phyloP scores from a whole-genome alignment of 805 yeast species.

The Babjeviella inositovora region DNA sequence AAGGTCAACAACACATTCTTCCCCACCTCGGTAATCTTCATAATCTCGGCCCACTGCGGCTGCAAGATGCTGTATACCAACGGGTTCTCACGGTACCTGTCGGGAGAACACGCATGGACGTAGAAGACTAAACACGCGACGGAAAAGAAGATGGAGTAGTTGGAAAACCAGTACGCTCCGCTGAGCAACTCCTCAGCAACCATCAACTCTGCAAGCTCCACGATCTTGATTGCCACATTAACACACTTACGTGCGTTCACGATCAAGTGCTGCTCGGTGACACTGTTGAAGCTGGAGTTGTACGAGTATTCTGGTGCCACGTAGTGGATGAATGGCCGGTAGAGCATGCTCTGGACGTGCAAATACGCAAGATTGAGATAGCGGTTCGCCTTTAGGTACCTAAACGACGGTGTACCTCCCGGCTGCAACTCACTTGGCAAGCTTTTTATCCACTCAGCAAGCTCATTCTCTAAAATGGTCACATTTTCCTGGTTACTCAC shows the following conservation, averaged over 20 bases:
- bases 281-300: conserved; percentile 5
- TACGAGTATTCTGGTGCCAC: conserved; percentile 35
- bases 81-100: conserved; percentile 6
- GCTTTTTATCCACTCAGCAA: conserved; percentile 55
- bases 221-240: conserved; percentile 69
- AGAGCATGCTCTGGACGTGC: conserved; percentile 67
- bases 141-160: conserved; percentile 77
- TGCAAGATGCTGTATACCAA: conserved; percentile 12
- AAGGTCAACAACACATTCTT: conserved; percentile 54
- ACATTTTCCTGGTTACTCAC: conserved; percentile 27
- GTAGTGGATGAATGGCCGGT: conserved; percentile 81
- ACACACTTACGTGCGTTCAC: conserved; percentile 74
- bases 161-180: conserved; percentile 87
- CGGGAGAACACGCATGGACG: conserved; percentile 31
- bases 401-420: conserved; percentile 48
- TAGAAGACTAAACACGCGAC: conserved; percentile 78
- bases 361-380: conserved; percentile 55
- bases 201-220: conserved; percentile 69
- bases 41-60: conserved; percentile 38
- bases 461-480: conserved; percentile 47
- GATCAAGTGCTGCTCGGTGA: conserved; percentile 41
- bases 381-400: conserved; percentile 60
- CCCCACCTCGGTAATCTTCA: conserved; percentile 71
- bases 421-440: conserved; percentile 63
- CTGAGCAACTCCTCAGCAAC: conserved; percentile 51